Evolutionary conservation across 768 basidiomycete genomes (phyloP).

Genomic region (Phanerochaete carnosa): DNA sequence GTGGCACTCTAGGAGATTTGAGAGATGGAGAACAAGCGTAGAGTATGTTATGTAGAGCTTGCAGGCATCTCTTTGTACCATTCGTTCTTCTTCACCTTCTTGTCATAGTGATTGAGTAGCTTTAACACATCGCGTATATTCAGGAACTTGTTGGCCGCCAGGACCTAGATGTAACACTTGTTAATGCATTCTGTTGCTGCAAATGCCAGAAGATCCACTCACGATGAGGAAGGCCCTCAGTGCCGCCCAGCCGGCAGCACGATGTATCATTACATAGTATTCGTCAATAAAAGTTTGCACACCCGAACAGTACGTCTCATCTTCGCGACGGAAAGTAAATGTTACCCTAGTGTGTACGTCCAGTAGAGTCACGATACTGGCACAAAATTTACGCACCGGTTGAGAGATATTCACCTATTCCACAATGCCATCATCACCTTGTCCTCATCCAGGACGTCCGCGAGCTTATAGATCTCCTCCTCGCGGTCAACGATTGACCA

Average conservation of each 20-base stretch:
- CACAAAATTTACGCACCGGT: constrained; percentile 42
- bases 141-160: constrained; percentile 54
- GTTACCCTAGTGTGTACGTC: constrained; percentile 32
- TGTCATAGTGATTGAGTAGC: constrained; percentile 53
- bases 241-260: constrained; percentile 65
- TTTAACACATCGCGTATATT: constrained; percentile 45
- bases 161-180: constrained; percentile 38
- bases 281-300: constrained; percentile 51
- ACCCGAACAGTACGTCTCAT: constrained; percentile 41
- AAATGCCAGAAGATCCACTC: constrained; percentile 16
- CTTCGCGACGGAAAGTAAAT: constrained; percentile 44
- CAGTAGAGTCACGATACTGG: background rate
- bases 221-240: constrained; percentile 62
- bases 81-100: constrained; percentile 42
- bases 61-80: constrained; percentile 32
- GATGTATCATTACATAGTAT: constrained; percentile 65
- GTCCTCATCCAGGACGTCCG: constrained; percentile 69
- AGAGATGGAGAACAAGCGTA: no score
- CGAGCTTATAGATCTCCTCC: constrained; percentile 71
- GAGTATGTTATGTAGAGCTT: no score
- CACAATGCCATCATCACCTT: constrained; percentile 80
- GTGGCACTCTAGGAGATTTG: no score
- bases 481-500: constrained; percentile 73
- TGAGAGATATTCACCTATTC: constrained; percentile 68
- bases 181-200: no score